phyloP scores from a whole-genome alignment of 495 filamentous ascomycete genomes.

The Cenococcum geophilum region DNA sequence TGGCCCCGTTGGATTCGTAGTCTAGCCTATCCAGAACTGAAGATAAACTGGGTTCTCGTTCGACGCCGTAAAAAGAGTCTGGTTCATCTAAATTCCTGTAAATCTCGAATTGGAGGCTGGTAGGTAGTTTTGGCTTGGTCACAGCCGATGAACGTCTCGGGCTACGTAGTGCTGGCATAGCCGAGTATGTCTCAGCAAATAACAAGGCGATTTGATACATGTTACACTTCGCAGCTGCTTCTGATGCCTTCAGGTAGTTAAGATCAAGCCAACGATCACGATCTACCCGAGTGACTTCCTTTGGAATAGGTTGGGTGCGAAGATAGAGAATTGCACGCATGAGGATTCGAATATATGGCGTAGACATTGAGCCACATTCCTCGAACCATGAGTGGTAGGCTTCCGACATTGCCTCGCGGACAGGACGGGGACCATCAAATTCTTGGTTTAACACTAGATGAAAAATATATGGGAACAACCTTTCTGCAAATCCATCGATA shows the following conservation, averaged over 20 bases:
- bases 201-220: slow-evolving; percentile 83
- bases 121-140: slow-evolving; percentile 50
- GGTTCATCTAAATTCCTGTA: slow-evolving; percentile 91
- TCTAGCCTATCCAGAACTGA: slow-evolving; percentile 79
- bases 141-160: slow-evolving; percentile 61
- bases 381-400: slow-evolving; percentile 49
- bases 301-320: slow-evolving; percentile 66
- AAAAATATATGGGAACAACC: slow-evolving; percentile 42
- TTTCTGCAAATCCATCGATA: slow-evolving; percentile 29
- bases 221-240: slow-evolving; percentile 71
- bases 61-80: slow-evolving; percentile 92
- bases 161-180: slow-evolving; percentile 35
- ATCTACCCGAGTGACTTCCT: slow-evolving; percentile 70
- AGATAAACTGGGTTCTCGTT: slow-evolving; percentile 64
- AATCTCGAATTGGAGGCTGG: slow-evolving; percentile 66
- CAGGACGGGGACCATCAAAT: slow-evolving; percentile 45
- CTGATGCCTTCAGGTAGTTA: slow-evolving; percentile 63
- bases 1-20: slow-evolving; percentile 81
- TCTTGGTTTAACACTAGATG: slow-evolving; percentile 65
- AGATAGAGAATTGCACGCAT: slow-evolving; percentile 83
- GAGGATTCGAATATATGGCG: slow-evolving; percentile 53
- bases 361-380: slow-evolving; percentile 35
- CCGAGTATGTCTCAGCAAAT: slow-evolving; percentile 68
- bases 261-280: slow-evolving; percentile 81
- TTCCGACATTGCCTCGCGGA: slow-evolving; percentile 46